Percentiles rank a stretch among this genome's conserved stretches.
phyloP scores from a whole-genome alignment of 495 filamentous ascomycete genomes.

The Tuber borchii region DNA sequence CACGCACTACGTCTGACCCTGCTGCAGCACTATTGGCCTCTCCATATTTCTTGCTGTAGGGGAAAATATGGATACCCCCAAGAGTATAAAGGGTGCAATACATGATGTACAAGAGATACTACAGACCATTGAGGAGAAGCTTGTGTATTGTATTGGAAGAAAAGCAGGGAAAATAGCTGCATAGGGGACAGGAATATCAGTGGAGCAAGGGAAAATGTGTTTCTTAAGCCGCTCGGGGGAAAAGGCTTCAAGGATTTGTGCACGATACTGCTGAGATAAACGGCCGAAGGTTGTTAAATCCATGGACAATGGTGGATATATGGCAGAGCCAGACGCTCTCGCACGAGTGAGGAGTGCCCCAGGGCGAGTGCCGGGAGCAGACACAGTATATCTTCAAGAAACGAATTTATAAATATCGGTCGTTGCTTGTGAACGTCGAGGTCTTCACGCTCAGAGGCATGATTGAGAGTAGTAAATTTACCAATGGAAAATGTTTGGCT shows the following conservation, averaged over 20 bases:
- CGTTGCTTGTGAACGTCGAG: too few relatives aligned
- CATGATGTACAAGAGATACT: neutral
- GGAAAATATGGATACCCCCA: neutral
- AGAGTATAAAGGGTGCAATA: neutral
- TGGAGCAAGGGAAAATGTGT: too few relatives aligned
- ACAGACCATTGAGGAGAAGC: neutral
- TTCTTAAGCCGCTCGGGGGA: neutral
- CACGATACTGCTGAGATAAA: neutral
- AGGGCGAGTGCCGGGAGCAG: too few relatives aligned
- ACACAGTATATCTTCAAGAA: too few relatives aligned
- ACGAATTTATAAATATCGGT: too few relatives aligned
- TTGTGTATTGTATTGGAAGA: neutral
- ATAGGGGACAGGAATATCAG: neutral
- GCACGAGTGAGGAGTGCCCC: too few relatives aligned
- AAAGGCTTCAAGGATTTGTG: neutral
- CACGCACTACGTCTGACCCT: neutral
- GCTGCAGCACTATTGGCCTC: neutral
- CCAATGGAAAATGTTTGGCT: too few relatives aligned
- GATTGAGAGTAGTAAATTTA: too few relatives aligned
- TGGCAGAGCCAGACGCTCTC: too few relatives aligned
- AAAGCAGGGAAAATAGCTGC: neutral
- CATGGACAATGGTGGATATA: too few relatives aligned
- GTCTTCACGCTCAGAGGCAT: too few relatives aligned
- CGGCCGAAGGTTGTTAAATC: too few relatives aligned
- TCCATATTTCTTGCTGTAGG: neutral